A percentile compares a stretch with the other conserved stretches of the same genome.
Evolutionary conservation across 352 stramenopile genomes (phyloP).

Genomic region (Aphanomyces cochlioides): DNA sequence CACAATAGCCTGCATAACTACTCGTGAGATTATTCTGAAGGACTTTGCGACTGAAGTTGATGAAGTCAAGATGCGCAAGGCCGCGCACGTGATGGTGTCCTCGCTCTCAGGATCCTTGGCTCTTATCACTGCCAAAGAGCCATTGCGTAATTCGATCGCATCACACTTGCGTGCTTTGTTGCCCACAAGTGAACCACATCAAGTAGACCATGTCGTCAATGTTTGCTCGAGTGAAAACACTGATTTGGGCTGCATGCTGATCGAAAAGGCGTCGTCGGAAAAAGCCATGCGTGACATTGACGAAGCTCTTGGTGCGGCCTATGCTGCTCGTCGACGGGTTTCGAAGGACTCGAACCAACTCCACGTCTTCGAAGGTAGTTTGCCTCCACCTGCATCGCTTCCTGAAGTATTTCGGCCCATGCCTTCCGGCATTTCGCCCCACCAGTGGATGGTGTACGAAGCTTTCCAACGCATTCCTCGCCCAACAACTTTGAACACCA

Average conservation of each 20-base stretch:
- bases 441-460: constrained; percentile 97
- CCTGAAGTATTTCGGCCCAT: constrained; percentile 95
- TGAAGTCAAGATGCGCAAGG: constrained; percentile 96
- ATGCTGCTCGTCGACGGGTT: constrained; percentile 78
- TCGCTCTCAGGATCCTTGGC: constrained; percentile 97
- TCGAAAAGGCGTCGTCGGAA: constrained; percentile 99
- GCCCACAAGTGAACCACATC: constrained; percentile 80
- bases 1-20: constrained; percentile 99
- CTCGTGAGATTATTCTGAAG: constrained; percentile 96
- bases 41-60: constrained; percentile 98
- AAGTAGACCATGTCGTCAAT: constrained; percentile 96
- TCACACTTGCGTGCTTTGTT: constrained; percentile 94
- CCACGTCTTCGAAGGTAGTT: constrained; percentile 73
- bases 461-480: constrained; percentile 95
- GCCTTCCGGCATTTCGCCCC: constrained; percentile 83
- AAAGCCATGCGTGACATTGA: constrained; percentile 98
- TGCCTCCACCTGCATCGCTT: constrained; percentile 72
- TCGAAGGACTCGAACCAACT: constrained; percentile 80
- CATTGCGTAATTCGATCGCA: constrained; percentile 96
- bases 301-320: constrained; percentile 86
- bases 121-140: constrained; percentile 97
- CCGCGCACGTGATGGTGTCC: constrained; percentile 96
- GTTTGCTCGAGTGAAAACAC: constrained; percentile 98
- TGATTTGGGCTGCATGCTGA: constrained; percentile 98
- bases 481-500: constrained; percentile 69